Evolutionary conservation across 2,329 filamentous ascomycete species (phyloP), one percentile per base, ranked within the genome.

Genomic region (Fusarium verrucosum): DNA sequence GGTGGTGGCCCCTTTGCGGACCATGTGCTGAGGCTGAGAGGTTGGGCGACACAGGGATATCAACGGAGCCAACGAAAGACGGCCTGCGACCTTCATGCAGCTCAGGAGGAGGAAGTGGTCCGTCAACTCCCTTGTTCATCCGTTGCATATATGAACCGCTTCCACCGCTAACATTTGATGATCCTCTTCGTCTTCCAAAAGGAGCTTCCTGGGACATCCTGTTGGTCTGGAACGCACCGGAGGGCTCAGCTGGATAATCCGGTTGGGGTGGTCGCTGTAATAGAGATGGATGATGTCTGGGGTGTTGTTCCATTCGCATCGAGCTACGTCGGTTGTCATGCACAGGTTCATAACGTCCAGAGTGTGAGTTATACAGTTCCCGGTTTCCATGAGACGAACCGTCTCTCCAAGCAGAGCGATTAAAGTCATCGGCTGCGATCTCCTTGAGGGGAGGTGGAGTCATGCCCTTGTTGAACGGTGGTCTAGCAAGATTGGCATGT

Each of bases 331-430:
- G 89, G 62, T 66, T 65, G 25, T 97, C 92, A 49, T 85, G 82
- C 5, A 94, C 94, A 16, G 94, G 93, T 74, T 98, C 94, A 70
- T 97, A 96, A 46, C 92, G 89, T 17, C 94, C 94, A 50, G 92
- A 97, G 52, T 96, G 91, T n/a, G 94, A 96, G 75, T 98, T 97
- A 79, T 89, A 98, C 0, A 98, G 82, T 75, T 98, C 94, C 54
- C 91, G 84, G 62, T 87, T 88, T 11, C 84, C 82, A 53, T 85
- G 82, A 1, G 81, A 74, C 32, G 83, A 82, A 7, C 88, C 85
- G 62, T 97, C 92, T 71, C 91, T 86, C 89, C 92, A 96, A 30
- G 89, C 86, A 49, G 89, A 87, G 62, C 95, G 86, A 74, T 90
- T 96, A 73, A 97, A 98, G 67, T 97, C 94, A 75, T 98, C 95